phyloP scores from a whole-genome alignment of 208 protist species.

The Plasmodiophora brassicae region DNA sequence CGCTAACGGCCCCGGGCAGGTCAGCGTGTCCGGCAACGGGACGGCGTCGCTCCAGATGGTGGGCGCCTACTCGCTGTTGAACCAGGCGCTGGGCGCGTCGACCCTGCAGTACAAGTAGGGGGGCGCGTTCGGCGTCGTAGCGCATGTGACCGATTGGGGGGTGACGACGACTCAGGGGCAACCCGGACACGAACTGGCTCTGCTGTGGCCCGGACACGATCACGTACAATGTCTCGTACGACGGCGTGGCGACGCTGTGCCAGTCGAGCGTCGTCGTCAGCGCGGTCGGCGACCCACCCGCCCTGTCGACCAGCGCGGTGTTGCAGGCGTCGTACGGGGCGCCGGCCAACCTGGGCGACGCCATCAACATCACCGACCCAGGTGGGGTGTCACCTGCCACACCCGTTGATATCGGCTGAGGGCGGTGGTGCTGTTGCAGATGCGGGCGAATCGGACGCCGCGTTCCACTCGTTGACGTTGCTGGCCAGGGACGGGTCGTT shows the following conservation, averaged over 20 bases:
- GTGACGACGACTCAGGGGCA: too few relatives aligned
- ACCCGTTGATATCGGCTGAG: background rate
- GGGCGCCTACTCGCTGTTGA: background rate
- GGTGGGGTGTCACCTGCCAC: background rate
- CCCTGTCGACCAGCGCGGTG: background rate
- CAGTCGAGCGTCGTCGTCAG: background rate
- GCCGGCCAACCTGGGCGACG: background rate
- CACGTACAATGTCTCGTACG: background rate
- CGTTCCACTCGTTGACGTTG: background rate
- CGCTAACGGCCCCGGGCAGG: background rate
- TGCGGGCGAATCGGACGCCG: background rate
- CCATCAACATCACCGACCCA: conserved; percentile 4
- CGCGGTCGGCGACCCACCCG: background rate
- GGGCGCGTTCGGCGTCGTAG: too few relatives aligned
- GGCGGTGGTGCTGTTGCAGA: background rate
- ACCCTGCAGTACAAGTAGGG: too few relatives aligned
- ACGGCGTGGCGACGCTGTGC: background rate
- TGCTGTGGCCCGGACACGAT: background rate
- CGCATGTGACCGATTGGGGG: too few relatives aligned
- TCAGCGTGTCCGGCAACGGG: background rate
- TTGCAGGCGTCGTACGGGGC: background rate
- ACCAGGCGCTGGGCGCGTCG: background rate
- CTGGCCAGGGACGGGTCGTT: background rate
- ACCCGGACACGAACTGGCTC: background rate
- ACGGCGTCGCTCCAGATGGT: background rate